Evolutionary conservation across 805 yeast genomes (phyloP).

Genomic region (Ogataea haglerorum): DNA sequence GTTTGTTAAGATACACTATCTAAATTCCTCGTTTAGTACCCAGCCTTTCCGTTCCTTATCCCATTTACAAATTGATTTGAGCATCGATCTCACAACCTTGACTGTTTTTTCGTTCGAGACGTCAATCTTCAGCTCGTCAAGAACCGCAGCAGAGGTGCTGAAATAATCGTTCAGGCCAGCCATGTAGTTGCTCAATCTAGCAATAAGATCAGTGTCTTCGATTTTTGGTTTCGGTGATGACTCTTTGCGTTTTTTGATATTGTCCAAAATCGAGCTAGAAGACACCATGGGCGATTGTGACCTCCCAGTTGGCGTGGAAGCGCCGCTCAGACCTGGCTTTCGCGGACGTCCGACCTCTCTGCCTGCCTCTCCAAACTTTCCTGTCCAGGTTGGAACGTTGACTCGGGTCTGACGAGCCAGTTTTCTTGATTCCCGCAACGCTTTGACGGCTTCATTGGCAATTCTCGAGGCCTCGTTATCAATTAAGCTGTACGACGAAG

Average conservation of each 20-base stretch:
- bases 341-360: slow-evolving; percentile 21
- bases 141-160: slow-evolving; percentile 31
- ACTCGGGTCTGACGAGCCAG: slow-evolving; percentile 45
- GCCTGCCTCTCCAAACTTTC: slow-evolving; percentile 85
- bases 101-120: slow-evolving; percentile 52
- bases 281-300: slow-evolving; percentile 26
- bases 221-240: slow-evolving; percentile 3
- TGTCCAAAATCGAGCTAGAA: slow-evolving; percentile 49
- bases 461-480: slow-evolving; percentile 62
- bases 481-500: slow-evolving; percentile 49
- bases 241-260: slow-evolving; percentile 42
- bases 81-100: slow-evolving; percentile 60
- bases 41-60: slow-evolving; percentile 56
- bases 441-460: slow-evolving; percentile 60
- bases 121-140: slow-evolving; percentile 28
- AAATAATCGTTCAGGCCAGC: slow-evolving; percentile 28
- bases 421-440: slow-evolving; percentile 58
- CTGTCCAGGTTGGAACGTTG: slow-evolving; percentile 97
- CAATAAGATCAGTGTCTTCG: slow-evolving; percentile 20
- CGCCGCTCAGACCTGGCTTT: neutral
- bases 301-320: slow-evolving; percentile 1
- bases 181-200: slow-evolving; percentile 27
- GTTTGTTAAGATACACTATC: slow-evolving; percentile 14
- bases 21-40: slow-evolving; percentile 57
- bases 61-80: slow-evolving; percentile 69